Evolutionary conservation across 2,329 filamentous ascomycete genomes (phyloP), one percentile per base, ranked within the genome.

Genomic region (Penicillium hordei): DNA sequence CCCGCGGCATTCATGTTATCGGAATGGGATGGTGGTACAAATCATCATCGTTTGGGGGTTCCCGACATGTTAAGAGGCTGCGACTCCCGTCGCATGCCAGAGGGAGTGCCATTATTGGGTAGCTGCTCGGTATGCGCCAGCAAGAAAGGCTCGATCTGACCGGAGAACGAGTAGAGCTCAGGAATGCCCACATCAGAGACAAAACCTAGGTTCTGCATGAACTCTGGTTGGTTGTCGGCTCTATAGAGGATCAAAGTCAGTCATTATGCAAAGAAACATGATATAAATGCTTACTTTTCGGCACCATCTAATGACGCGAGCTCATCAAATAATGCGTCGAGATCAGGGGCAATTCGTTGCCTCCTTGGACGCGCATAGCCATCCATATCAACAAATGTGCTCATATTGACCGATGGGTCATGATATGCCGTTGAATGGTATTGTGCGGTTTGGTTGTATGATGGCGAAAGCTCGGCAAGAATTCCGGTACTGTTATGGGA

Each of bases 241-340:
- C 72, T 75, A 42, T 2, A 44, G 17, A 23, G 19, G 2, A 25
- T 45, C 3, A 25, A 8, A 27, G 57, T 69, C 55, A 70, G 60
- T 49, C 13, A 27, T 23, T 40, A 25, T 34, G 5, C 7, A 7
- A 15, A n/a, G 15, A n/a, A 10, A 5, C 25, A 23, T 10, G 48
- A 10, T 12, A 36, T 27, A 62, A 2, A 10, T n/a, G 19, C 70
- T 61, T 61, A 77, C 76, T 76, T 78, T 64, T 83, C 79, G 23
- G 78, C 78, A 3, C 78, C 81, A 64, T 86, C 83, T 33, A 85
- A 72, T 9, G 82, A 82, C 3, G 82, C 82, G 38, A 86, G 70
- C 61, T 86, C 83, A 51, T 85, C 83, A 59, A 85, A 85, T 52
- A 84, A 77, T 17, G 79, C 81, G 60, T 83, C 81, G 10, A 75